Base-by-base conservation (phyloP, 345 rosid species). In the Noccaea bulbosa region DNA sequence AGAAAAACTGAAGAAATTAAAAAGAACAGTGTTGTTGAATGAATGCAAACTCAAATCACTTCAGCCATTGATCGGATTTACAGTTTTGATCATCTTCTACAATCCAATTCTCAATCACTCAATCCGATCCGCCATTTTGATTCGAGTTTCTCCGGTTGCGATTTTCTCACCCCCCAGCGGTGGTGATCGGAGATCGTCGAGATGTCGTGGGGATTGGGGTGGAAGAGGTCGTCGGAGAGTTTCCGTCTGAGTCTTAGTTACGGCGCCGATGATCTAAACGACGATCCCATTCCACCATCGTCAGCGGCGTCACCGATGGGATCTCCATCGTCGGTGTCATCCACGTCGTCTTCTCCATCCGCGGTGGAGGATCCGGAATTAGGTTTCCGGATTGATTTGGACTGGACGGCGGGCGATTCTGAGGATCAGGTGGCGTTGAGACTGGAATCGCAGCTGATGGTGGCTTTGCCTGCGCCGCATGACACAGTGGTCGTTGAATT, bases 141-240 rank as follows among this genome's bases (percentile, higher is more conserved):
- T 67, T 12, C 6, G 48, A 41, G 16, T 22, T 27, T 52, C 70
- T 66, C 69, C 68, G 65, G 22, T 50, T 34, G 8, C 20, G 62
- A 49, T 72, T 63, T 27, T 27, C 30, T 34, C 71, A 17, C 58
- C 50, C 10, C 32, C 14, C 11, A 11, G 66, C 15, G 73, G 74
- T 68, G 73, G 74, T 68, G 74, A 52, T 68, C 74, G 78, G 69
- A 33, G 57, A 74, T 68, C 69, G 12, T 38, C 55, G 57, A 34
- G 8, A 94, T 94, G 99, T 94, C 98, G 49, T 93, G 98, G 98
- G 97, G 96, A 48, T 72, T 93, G 62, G 97, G 99, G 38, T 94
- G 99, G 99, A 92, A 91, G 77, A 80, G 99, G 62, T 81, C 98
- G 4, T 84, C 87, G 75, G 98, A 94, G 81, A 75, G 72, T 77